Conservation (phyloP, 768 basidiomycete genomes). For the Tricholoma terreum region DNA sequence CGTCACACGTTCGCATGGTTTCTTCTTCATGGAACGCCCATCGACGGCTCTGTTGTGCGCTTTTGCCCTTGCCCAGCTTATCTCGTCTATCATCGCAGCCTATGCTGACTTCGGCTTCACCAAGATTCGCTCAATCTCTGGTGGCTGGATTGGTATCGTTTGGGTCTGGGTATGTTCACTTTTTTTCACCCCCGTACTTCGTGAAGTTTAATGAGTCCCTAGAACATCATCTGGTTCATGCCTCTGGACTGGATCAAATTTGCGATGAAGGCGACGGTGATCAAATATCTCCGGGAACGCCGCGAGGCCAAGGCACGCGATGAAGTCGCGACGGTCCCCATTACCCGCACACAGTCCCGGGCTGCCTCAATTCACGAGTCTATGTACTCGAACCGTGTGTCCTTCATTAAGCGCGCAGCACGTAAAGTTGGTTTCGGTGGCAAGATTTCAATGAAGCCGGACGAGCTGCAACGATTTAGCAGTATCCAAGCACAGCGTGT, state of each 20-base stretch:
- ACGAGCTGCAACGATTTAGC: constrained; percentile 83
- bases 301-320: constrained; percentile 42
- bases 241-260: constrained; percentile 97
- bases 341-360: constrained; percentile 86
- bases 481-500: constrained; percentile 79
- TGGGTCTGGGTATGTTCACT: constrained; percentile 83
- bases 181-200: background rate
- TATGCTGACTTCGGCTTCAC: constrained; percentile 97
- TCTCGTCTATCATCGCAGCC: constrained; percentile 93
- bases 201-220: constrained; percentile 7
- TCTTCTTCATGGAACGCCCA: constrained; percentile 97
- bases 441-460: constrained; percentile 76
- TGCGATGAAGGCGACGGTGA: constrained; percentile 90
- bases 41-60: constrained; percentile 86
- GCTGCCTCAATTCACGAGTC: constrained; percentile 88
- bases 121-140: constrained; percentile 71
- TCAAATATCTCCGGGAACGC: constrained; percentile 77
- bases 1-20: constrained; percentile 89
- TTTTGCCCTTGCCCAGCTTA: constrained; percentile 90
- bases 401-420: constrained; percentile 86
- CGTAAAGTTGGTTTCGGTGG: constrained; percentile 87
- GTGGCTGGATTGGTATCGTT: constrained; percentile 95
- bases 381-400: constrained; percentile 92
- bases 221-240: constrained; percentile 96
- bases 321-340: constrained; percentile 58